Evolutionary conservation across 106 monocot species (phyloP).

Genomic region (Allium fistulosum): DNA sequence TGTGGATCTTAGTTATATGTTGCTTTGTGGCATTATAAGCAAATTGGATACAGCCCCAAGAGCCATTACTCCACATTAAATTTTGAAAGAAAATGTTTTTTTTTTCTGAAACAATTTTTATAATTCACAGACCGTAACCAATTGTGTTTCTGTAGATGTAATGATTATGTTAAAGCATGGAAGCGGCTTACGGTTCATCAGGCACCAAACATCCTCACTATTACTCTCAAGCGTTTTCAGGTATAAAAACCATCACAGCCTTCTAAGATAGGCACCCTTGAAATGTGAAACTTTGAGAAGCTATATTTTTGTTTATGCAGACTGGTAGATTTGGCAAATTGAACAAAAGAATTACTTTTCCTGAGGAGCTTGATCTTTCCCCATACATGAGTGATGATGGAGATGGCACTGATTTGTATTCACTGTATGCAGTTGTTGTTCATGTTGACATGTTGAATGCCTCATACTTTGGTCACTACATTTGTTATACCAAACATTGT

Average conservation of each 20-base stretch:
- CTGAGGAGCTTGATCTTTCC: constrained; percentile 58
- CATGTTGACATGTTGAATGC: constrained; percentile 95
- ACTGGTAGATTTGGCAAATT: constrained; percentile 90
- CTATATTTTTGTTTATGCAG: constrained; percentile 23
- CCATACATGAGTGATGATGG: constrained; percentile 69
- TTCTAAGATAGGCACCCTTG: neutral
- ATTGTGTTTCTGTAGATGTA: constrained; percentile 43
- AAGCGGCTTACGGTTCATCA: constrained; percentile 87
- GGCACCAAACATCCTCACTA: constrained; percentile 87
- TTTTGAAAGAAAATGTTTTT: neutral
- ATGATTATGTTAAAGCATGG: constrained; percentile 85
- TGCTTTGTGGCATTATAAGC: neutral
- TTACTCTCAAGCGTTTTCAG: constrained; percentile 91
- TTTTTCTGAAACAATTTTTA: neutral
- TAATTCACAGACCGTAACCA: neutral
- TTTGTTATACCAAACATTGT: constrained; percentile 67
- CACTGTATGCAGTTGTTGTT: constrained; percentile 89
- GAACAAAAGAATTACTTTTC: constrained; percentile 88
- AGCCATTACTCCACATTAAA: neutral
- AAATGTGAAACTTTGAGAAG: too few species aligned
- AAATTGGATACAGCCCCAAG: neutral
- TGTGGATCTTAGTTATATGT: neutral
- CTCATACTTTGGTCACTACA: constrained; percentile 96
- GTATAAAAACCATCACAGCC: constrained; percentile 17
- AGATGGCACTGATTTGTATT: constrained; percentile 51